Conservation (phyloP, 331 rosid species). For the Quercus lobata region DNA sequence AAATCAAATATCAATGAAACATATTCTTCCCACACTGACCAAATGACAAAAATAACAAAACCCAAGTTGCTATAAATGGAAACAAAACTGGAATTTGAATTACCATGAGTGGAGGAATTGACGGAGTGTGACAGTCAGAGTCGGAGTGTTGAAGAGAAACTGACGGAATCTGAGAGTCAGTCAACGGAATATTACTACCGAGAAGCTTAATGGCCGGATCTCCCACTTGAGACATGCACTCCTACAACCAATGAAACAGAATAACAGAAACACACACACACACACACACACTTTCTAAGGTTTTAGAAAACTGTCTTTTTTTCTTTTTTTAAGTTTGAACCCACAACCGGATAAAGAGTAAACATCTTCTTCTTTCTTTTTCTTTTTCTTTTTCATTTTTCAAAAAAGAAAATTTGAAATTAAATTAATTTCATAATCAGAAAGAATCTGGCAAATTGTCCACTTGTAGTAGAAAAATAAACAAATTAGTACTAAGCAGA, state of each 20-base stretch:
- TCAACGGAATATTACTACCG: constrained; percentile 36
- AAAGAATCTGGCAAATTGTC: not conserved
- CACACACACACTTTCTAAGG: no score
- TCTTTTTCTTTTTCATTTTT: not conserved
- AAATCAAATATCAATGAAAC: no score
- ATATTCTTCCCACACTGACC: no score
- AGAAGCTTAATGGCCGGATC: constrained; percentile 56
- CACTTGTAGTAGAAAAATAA: not conserved
- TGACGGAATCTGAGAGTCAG: constrained; percentile 1
- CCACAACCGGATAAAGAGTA: constrained; percentile 19
- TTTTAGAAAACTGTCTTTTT: no score
- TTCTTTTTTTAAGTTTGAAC: not conserved
- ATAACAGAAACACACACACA: not conserved
- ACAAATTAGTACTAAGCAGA: no score
- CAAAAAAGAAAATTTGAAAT: no score
- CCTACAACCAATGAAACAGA: not conserved
- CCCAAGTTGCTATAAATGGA: not conserved
- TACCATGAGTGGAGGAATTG: constrained; percentile 37
- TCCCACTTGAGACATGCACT: constrained; percentile 34
- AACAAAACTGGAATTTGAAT: not conserved
- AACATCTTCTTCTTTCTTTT: not conserved
- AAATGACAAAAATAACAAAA: no score
- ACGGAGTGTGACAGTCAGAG: constrained; percentile 19
- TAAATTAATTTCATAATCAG: no score
- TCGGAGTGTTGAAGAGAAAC: constrained; percentile 2